Evolutionary conservation across 345 rosid species (phyloP).

Genomic region (Trapa incisa): DNA sequence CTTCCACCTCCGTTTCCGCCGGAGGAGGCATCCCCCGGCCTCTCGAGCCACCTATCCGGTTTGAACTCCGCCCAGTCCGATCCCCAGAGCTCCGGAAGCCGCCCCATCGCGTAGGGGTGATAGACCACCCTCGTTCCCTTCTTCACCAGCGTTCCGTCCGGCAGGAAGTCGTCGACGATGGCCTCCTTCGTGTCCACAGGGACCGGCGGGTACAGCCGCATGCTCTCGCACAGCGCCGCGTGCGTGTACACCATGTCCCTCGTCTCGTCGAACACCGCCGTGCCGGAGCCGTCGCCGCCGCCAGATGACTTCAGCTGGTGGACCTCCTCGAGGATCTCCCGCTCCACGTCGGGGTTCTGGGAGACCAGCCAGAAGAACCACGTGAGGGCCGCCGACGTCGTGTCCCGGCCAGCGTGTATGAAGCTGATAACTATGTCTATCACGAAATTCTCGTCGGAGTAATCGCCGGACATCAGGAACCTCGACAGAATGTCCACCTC

Average conservation of each 20-base stretch:
- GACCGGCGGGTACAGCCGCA: constrained; percentile 58
- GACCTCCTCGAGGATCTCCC: constrained; percentile 31
- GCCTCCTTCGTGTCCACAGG: constrained; percentile 32
- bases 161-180: constrained; percentile 22
- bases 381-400: constrained; percentile 64
- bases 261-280: constrained; percentile 20
- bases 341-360: constrained; percentile 24
- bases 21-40: not conserved
- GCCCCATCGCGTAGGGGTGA: constrained; percentile 43
- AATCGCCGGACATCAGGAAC: constrained; percentile 42
- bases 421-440: constrained; percentile 52
- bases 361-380: constrained; percentile 67
- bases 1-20: no score
- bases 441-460: constrained; percentile 31
- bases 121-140: constrained; percentile 28
- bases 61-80: constrained; percentile 30
- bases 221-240: constrained; percentile 37
- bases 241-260: constrained; percentile 50
- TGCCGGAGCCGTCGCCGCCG: not conserved
- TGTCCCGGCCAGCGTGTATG: constrained; percentile 54
- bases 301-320: constrained; percentile 8
- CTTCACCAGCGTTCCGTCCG: constrained; percentile 39
- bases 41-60: constrained; percentile 37
- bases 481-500: constrained; percentile 39
- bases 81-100: constrained; percentile 37